phyloP scores from a whole-genome alignment of 192 early-diverging fungal genomes.

The Geranomyces michiganensis region DNA sequence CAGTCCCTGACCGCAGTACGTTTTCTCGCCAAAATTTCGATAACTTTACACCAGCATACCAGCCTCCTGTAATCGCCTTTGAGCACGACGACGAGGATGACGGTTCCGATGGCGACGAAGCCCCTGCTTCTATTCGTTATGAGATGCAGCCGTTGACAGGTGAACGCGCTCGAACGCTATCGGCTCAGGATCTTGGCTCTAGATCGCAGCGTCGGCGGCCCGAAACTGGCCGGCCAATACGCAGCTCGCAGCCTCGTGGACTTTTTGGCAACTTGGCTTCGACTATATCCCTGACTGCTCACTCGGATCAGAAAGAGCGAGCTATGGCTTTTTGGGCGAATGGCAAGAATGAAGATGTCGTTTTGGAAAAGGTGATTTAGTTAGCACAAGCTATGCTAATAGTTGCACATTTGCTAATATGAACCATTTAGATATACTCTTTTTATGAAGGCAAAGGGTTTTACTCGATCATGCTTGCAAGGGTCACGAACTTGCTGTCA shows the following conservation, averaged over 20 bases:
- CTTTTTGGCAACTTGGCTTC: conserved; percentile 5
- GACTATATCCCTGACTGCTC: conserved; percentile 4
- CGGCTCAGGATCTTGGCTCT: too few relatives aligned
- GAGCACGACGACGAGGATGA: conserved; percentile 35
- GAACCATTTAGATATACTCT: conserved; percentile 63
- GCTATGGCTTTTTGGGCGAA: conserved; percentile 83
- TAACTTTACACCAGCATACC: conserved; percentile 15
- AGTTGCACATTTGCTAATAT: neutral
- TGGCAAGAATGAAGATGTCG: conserved; percentile 82
- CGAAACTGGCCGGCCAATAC: neutral
- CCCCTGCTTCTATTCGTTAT: conserved; percentile 65
- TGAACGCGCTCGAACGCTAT: neutral
- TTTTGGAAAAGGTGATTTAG: conserved; percentile 42
- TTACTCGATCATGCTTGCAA: conserved; percentile 75
- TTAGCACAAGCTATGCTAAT: neutral
- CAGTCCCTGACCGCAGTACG: neutral
- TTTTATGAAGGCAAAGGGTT: conserved; percentile 92
- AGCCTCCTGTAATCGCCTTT: conserved; percentile 23
- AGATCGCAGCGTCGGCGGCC: neutral
- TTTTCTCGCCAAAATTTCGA: conserved; percentile 4
- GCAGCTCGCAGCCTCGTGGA: neutral
- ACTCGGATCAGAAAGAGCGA: conserved; percentile 47
- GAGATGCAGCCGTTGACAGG: conserved; percentile 48
- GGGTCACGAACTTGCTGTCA: conserved; percentile 78
- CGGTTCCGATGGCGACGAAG: conserved; percentile 51